These are phyloP conservation scores for Diaporthe vexans DNA, from an alignment of 2,329 filamentous ascomycete genomes.

Conservation along the genomic window DNA sequence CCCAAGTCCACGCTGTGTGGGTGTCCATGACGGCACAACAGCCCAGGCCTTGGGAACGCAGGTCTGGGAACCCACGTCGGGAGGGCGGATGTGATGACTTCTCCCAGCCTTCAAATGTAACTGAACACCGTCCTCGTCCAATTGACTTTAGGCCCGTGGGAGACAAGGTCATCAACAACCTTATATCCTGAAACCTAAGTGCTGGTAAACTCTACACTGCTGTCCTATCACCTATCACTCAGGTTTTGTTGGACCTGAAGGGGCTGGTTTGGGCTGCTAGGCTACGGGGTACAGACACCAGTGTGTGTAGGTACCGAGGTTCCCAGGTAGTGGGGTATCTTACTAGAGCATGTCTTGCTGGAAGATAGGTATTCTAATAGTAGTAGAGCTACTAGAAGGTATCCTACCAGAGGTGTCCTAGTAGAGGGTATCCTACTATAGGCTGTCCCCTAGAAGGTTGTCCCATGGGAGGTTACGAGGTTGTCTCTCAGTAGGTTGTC, in stretches of 20 bases:
- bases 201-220: neutral
- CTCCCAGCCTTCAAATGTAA: slow-evolving; percentile 10
- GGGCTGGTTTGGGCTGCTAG: neutral
- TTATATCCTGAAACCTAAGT: neutral
- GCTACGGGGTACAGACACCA: no score
- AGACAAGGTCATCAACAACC: slow-evolving; percentile 13
- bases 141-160: neutral
- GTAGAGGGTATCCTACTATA: no score
- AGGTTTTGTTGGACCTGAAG: neutral
- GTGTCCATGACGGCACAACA: neutral
- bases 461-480: no score
- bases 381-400: no score
- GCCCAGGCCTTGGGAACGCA: neutral
- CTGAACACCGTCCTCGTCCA: neutral
- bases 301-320: no score
- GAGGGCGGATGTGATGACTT: neutral
- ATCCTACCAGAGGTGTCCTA: no score
- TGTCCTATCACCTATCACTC: neutral
- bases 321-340: no score
- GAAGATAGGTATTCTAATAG: no score
- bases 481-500: no score
- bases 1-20: neutral
- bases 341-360: no score
- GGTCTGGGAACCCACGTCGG: neutral
- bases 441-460: no score